Conservation (phyloP, 257 asterid genomes). For the Eustoma russellianum region DNA sequence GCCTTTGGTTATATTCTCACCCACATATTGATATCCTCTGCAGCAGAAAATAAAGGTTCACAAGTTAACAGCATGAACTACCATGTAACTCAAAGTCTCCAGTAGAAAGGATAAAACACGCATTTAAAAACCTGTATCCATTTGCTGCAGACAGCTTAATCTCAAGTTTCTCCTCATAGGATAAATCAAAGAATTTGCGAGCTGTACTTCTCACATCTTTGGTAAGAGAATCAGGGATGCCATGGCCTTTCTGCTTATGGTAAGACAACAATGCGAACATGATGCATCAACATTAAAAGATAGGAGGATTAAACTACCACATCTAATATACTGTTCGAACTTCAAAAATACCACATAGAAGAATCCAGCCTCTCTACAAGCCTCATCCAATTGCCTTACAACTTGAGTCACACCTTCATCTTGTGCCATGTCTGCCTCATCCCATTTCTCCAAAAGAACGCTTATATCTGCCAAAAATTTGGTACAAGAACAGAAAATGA, state of each 20-base stretch:
- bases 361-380: constrained; percentile 81
- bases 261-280: constrained; percentile 5
- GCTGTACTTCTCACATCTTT: constrained; percentile 54
- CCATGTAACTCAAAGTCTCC: not conserved
- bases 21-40: constrained; percentile 85
- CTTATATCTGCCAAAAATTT: constrained; percentile 41
- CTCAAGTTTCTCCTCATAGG: constrained; percentile 69
- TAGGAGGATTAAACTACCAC: not conserved
- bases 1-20: constrained; percentile 79
- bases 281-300: not conserved
- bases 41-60: constrained; percentile 5
- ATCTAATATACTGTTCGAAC: not conserved
- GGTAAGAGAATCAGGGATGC: constrained; percentile 56
- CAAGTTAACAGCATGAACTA: not conserved
- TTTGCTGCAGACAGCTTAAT: constrained; percentile 60
- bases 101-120: not conserved
- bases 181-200: constrained; percentile 50
- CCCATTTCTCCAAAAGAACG: constrained; percentile 61
- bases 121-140: constrained; percentile 65
- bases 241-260: constrained; percentile 71
- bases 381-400: constrained; percentile 55
- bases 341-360: constrained; percentile 54
- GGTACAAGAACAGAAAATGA: not conserved
- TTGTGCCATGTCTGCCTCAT: constrained; percentile 49
- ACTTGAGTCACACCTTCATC: constrained; percentile 59